These are phyloP conservation scores for Annulohypoxylon truncatum DNA, from an alignment of 2,329 filamentous ascomycete genomes.

Conservation along the genomic window DNA sequence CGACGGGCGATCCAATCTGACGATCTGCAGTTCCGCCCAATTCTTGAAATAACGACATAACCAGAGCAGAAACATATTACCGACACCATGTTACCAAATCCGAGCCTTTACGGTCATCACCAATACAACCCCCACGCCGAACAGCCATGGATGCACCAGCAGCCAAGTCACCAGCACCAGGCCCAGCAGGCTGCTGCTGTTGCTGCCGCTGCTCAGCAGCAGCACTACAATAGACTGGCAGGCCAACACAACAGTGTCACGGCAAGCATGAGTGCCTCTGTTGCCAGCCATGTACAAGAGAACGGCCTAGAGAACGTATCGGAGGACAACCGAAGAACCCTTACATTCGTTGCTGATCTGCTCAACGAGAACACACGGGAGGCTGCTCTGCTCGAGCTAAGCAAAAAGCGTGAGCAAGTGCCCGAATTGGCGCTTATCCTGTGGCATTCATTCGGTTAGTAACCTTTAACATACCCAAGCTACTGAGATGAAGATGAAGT, in stretches of 20 bases:
- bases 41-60: constrained; percentile 1
- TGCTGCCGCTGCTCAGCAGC: constrained; percentile 65
- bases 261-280: constrained; percentile 51
- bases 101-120: constrained; percentile 75
- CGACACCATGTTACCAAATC: constrained; percentile 68
- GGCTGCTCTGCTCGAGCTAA: constrained; percentile 91
- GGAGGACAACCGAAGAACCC: constrained; percentile 92
- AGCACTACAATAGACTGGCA: constrained; percentile 80
- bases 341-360: constrained; percentile 91
- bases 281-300: constrained; percentile 65
- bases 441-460: constrained; percentile 97
- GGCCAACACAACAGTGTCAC: constrained; percentile 68
- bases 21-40: not conserved
- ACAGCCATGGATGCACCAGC: constrained; percentile 75
- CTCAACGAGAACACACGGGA: constrained; percentile 89
- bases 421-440: constrained; percentile 95
- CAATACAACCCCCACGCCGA: constrained; percentile 73
- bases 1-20: not conserved
- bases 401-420: constrained; percentile 98
- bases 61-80: constrained; percentile 45
- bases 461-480: not conserved
- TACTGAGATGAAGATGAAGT: not conserved
- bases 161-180: constrained; percentile 69
- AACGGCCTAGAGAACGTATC: constrained; percentile 74
- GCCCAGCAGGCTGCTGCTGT: constrained; percentile 64